Base-by-base conservation (phyloP, 306 rosid genomes). In the Quercus wislizeni region DNA sequence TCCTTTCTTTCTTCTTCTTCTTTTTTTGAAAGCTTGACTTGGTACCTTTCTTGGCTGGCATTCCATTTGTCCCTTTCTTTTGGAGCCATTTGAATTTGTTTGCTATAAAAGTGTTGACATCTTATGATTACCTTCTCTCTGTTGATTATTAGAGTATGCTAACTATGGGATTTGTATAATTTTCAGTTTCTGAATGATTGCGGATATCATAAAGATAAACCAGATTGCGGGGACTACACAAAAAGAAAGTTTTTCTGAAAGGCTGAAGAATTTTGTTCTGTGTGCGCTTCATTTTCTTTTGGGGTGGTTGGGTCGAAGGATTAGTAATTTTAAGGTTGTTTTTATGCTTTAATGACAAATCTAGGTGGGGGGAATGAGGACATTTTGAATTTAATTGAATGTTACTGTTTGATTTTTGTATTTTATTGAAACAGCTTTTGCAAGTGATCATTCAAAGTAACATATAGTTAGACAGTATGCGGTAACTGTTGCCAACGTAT, bases 121-220 rank as follows among this genome's bases (percentile, higher is more conserved):
- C 69, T 68, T 68, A 4, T 67, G n/a, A 19, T 67, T 67, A 33
- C n/a, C 27, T 67, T 38, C 27, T 67, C 0, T 23, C 25, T 23
- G n/a, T 20, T 67, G 72, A 67, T 35, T 49, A 35, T 33, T 33
- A 28, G 21, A 67, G 28, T 18, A 33, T 17, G 35, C 49, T 9
- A 10, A 65, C 35, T 14, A 65, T 6, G 14, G 15, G 49, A 6
- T 7, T 31, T 67, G 4, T 9, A 33, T 67, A 4, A 67, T 68
- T 30, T 74, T 65, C 35, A 14, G 59, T 75, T 46, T 75, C 73
- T 52, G 75, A 55, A 75, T 82, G 73, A 62, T 76, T 70, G 78
- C 81, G 75, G 85, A 82, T 75, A 3, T 65, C 74, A 64, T 57
- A 75, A 46, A 61, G 65, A 18, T 30, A 54, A 61, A 20, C 30